Conservation (phyloP, 2,329 filamentous ascomycete genomes). For the Xylariaceae sp. region DNA sequence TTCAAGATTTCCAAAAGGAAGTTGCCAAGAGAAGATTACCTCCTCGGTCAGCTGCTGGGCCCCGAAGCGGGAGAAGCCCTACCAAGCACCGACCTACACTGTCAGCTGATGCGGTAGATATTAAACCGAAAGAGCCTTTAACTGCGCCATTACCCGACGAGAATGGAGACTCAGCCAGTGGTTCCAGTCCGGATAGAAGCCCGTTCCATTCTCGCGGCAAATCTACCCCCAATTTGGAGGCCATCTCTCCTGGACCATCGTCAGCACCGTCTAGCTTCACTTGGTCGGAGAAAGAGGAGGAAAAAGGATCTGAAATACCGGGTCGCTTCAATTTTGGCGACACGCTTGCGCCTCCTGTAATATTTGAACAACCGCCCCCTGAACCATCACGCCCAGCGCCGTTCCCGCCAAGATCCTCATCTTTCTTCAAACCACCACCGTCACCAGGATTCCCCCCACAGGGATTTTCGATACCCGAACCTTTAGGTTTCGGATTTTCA, state of each 20-base stretch:
- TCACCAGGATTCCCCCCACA: slow-evolving; percentile 41
- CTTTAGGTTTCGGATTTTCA: slow-evolving; percentile 41
- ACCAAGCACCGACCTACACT: slow-evolving; percentile 58
- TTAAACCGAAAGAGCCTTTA: slow-evolving; percentile 51
- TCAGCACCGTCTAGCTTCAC: slow-evolving; percentile 62
- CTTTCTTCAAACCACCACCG: slow-evolving; percentile 30
- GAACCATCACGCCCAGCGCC: slow-evolving; percentile 11
- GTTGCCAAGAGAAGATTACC: slow-evolving; percentile 48
- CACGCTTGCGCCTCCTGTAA: slow-evolving; percentile 35
- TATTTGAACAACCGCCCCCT: slow-evolving; percentile 28
- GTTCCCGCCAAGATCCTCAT: slow-evolving; percentile 26
- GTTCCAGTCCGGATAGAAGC: slow-evolving; percentile 39
- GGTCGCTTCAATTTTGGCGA: slow-evolving; percentile 39
- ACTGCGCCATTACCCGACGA: slow-evolving; percentile 59
- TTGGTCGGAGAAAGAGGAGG: slow-evolving; percentile 51
- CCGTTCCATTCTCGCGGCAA: slow-evolving; percentile 48
- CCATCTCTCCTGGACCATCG: slow-evolving; percentile 59
- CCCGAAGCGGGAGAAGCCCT: slow-evolving; percentile 49
- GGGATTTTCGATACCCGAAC: slow-evolving; percentile 35
- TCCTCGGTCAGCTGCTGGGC: slow-evolving; percentile 45
- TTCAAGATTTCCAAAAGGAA: slow-evolving; percentile 75
- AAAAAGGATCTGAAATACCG: slow-evolving; percentile 36
- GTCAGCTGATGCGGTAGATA: slow-evolving; percentile 55
- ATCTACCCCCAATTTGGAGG: slow-evolving; percentile 48
- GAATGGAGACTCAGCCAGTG: slow-evolving; percentile 41